Conservation (phyloP, 2,329 filamentous ascomycete species). For the Cordyceps militaris region DNA sequence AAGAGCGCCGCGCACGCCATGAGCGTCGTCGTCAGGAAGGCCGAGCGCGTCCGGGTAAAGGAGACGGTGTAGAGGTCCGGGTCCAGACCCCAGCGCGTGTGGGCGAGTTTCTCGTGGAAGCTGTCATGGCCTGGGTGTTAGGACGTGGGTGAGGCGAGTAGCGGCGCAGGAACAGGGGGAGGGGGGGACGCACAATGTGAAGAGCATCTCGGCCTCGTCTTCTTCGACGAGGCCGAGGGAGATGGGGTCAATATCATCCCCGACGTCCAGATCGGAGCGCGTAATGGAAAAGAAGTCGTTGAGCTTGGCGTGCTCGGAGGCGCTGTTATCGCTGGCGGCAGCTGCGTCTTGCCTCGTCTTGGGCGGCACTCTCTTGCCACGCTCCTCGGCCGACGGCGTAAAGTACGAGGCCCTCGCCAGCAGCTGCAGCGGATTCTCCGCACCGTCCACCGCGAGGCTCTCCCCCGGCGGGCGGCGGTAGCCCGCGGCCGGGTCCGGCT, state of each 20-base stretch:
- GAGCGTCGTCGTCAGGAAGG: conserved; percentile 66
- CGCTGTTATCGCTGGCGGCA: conserved; percentile 26
- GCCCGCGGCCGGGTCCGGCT: background rate
- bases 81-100: conserved; percentile 69
- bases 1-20: conserved; percentile 63
- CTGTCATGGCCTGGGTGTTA: conserved; percentile 29
- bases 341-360: conserved; percentile 14
- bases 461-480: conserved; percentile 32
- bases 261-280: conserved; percentile 55
- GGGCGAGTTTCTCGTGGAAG: conserved; percentile 62
- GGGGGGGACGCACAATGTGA: conserved; percentile 51
- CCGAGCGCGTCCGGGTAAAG: conserved; percentile 60
- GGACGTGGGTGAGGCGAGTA: background rate
- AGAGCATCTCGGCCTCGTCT: conserved; percentile 57
- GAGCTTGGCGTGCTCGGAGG: conserved; percentile 29
- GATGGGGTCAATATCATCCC: conserved; percentile 59
- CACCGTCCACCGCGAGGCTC: conserved; percentile 59
- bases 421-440: conserved; percentile 67
- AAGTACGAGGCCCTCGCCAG: conserved; percentile 67
- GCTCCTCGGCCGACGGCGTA: conserved; percentile 41
- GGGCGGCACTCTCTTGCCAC: conserved; percentile 22
- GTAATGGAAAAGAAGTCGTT: conserved; percentile 61
- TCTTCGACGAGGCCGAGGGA: conserved; percentile 61
- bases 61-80: conserved; percentile 56
- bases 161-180: background rate